Base-by-base conservation (phyloP, 805 yeast species). In the Kluyveromyces nonfermentans region DNA sequence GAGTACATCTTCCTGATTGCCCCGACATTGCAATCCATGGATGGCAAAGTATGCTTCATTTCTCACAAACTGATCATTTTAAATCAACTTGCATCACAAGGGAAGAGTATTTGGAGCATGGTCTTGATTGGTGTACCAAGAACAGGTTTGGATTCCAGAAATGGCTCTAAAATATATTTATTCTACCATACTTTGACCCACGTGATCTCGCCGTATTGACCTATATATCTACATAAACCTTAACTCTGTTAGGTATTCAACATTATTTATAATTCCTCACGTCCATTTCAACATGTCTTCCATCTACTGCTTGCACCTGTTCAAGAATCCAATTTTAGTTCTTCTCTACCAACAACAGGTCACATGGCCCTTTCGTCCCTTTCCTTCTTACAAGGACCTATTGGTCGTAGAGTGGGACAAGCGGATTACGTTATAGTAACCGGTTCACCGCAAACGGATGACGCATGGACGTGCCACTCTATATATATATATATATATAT, bases 91-190 rank as follows among this genome's bases (percentile, higher is more conserved):
- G 78, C 43, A 78, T 93, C 6, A 73, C 94, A 0, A 76, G 80
- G 47, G 77, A 78, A 45, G 97, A 93, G 41, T 93, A 88, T 55
- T 72, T 76, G 50, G 98, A 93, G 61, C 82, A 85, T 56, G 98
- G 98, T 0, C 47, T 59, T 0, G 71, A 68, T 18, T 70, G 73
- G 73, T 56, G 65, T n/a, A 61, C 65, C 12, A 64, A 62, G 42
- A 57, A 63, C 40, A 59, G 73, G 39, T 70, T 70, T 50, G 72
- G 73, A 2, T 70, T 62, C 46, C 71, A 68, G 43, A 58, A 60
- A 33, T 62, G 64, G 64, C 50, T 60, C 28, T 58, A 38, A 40
- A n/a, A n/a, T n/a, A n/a, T n/a, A n/a, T n/a, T n/a, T n/a, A n/a
- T n/a, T n/a, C n/a, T n/a, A n/a, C n/a, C n/a, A n/a, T n/a, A n/a